phyloP scores from a whole-genome alignment of 1,139 yeast species.

The Geotrichum aggregatum region DNA sequence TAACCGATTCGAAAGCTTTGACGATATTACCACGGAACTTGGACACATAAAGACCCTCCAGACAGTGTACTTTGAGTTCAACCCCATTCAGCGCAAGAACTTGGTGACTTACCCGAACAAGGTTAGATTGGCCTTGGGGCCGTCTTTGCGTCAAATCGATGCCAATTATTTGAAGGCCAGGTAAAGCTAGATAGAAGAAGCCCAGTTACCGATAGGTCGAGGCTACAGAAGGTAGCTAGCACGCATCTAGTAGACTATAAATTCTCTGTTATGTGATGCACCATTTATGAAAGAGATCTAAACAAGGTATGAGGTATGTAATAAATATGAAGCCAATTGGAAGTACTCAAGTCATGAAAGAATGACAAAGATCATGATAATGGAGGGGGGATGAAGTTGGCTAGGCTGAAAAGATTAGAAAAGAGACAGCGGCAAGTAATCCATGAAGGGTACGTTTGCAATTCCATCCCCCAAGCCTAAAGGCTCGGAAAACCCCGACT shows the following conservation, averaged over 20 bases:
- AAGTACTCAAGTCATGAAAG: background rate
- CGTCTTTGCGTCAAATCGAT: conserved; percentile 79
- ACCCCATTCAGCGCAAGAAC: conserved; percentile 72
- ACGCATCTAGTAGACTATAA: too few species aligned
- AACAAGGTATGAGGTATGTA: too few species aligned
- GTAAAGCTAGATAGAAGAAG: background rate
- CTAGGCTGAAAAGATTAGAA: too few species aligned
- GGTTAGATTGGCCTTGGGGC: conserved; percentile 65
- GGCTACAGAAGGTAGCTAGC: too few species aligned
- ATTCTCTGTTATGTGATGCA: too few species aligned
- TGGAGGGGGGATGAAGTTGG: too few species aligned
- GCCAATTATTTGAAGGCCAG: conserved; percentile 56
- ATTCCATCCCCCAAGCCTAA: background rate
- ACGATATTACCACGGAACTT: conserved; percentile 63
- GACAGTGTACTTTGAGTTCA: conserved; percentile 93
- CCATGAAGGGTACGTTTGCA: background rate
- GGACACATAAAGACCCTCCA: conserved; percentile 63
- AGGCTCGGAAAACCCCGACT: background rate
- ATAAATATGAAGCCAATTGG: background rate
- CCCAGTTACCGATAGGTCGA: too few species aligned
- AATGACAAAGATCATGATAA: background rate
- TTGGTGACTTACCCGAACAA: conserved; percentile 84
- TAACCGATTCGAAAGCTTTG: conserved; percentile 64
- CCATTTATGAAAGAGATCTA: too few species aligned
- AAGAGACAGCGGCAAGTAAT: conserved; percentile 1